Conservation (phyloP, 768 basidiomycete genomes). For the Auriculariales sp. region DNA sequence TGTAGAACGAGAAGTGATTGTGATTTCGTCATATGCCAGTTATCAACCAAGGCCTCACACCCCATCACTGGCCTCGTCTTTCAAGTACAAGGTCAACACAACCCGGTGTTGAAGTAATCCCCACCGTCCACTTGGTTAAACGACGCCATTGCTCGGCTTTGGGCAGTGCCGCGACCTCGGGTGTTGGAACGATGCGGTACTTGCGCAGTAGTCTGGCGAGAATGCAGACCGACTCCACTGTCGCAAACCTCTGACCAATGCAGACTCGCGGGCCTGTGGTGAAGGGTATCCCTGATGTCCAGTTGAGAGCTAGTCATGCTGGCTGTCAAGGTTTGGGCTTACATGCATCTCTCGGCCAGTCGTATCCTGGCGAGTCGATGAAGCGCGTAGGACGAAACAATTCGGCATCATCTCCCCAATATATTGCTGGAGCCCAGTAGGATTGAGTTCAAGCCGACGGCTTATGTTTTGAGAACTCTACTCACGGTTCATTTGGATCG, state of each 20-base stretch:
- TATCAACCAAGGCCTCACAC: too few species aligned
- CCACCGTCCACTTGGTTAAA: constrained; percentile 23
- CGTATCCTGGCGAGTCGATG: constrained; percentile 32
- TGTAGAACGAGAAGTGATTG: too few species aligned
- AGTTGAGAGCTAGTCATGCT: background rate
- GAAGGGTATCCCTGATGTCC: constrained; percentile 26
- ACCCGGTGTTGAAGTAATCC: constrained; percentile 21
- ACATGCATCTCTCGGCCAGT: constrained; percentile 40
- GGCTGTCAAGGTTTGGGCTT: constrained; percentile 6
- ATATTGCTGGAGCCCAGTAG: constrained; percentile 19
- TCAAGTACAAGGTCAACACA: background rate
- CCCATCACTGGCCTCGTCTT: background rate
- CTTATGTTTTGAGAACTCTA: background rate
- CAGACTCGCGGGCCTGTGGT: constrained; percentile 30
- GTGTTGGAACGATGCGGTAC: constrained; percentile 27
- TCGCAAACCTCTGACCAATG: constrained; percentile 35
- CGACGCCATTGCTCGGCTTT: constrained; percentile 19
- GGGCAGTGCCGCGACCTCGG: constrained; percentile 16
- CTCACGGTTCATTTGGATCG: constrained; percentile 31
- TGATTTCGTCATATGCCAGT: too few species aligned
- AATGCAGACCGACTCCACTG: constrained; percentile 25
- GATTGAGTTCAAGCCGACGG: background rate
- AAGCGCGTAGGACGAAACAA: constrained; percentile 38
- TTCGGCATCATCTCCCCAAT: constrained; percentile 32
- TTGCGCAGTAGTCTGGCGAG: constrained; percentile 27